Base-by-base conservation (phyloP, 2,329 filamentous ascomycete genomes). In the Phaeoacremonium minimum region DNA sequence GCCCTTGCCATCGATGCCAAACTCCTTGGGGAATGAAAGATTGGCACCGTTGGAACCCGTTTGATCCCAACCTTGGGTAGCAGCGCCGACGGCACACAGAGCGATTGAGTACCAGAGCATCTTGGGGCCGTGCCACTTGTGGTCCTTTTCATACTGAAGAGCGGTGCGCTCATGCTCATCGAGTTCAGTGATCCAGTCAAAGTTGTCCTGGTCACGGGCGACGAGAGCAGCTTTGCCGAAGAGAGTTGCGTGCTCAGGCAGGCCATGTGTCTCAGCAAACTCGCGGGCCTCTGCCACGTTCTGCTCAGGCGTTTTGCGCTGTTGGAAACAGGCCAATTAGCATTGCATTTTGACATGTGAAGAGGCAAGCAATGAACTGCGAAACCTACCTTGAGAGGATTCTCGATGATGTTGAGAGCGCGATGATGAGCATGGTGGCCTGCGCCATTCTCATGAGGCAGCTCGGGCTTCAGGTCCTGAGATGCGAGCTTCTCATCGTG, bases 141-240 rank as follows among this genome's bases (percentile, higher is more conserved):
- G 80, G 17, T 75, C 64, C 20, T 73, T 66, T 56, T 87, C 83
- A 40, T 80, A 66, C 28, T 66, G 65, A 14, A 91, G 67, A 11
- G 67, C 69, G 15, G 69, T 62, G 40, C 80, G 74, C 51, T 85
- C 83, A 73, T 51, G 46, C 0, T 54, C 53, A 2, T 43, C 35
- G 1, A 66, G 48, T 12, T 56, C 50, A 4, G 57, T 60, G 28
- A 88, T 69, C 20, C 70, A 64, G 39, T 86, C 81, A 53, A 66
- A 85, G 18, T 69, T 67, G 7, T 64, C 63, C 0, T 84, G 84
- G 46, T 83, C 77, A 55, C 87, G 83, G 4, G 86, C 86, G 14
- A 89, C 74, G 9, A 91, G 67, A 4, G 85, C 87, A 20, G 84
- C 86, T 49, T 82, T 83, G 35, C 74, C 68, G 35, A 89, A 68